Evolutionary conservation across 441 rosid species (phyloP), one percentile per base, ranked within the genome.

Genomic region (Erodium trifolium): DNA sequence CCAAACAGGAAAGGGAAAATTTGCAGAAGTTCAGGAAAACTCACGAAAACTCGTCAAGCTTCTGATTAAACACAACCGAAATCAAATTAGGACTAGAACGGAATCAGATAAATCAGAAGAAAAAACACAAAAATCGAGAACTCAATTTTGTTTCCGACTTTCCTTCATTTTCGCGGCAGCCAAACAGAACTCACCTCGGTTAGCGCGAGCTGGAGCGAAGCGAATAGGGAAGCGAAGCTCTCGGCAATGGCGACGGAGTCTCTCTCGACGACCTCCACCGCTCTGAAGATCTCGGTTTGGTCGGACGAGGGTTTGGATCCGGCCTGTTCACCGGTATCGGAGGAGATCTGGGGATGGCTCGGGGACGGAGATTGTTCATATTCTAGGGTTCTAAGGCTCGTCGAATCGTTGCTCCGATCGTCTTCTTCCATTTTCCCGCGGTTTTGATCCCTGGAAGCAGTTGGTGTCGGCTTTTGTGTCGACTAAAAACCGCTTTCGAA

Each of bases 191-290:
- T 67, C 63, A 92, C 98, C 93, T 90, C 96, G 0, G 92, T 82
- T 68, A 92, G 88, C 76, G 92, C 89, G 2, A 85, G 67, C 60
- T 93, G 92, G 41, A 93, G 95, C 0, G 97, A 89, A 39, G 84
- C 78, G 69, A 89, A 89, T 53, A 91, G 91, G 70, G 86, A 79
- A 18, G 89, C 78, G 81, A 88, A 91, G 81, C 99, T 91, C 71
- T 85, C 85, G 16, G 99, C 89, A 66, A 91, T 84, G 59, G 96
- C 93, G 9, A 75, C 47, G 16, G 99, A 88, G 73, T 89, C 97
- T 72, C 86, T 87, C 85, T 93, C 93, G 57, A 75, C 72, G 35
- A 71, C 69, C 60, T 75, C 75, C 49, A 68, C 68, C n/a, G 75
- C 78, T 19, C 65, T 68, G n/a, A 75, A 43, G 45, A 75, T 75